Evolutionary conservation across 2,329 filamentous ascomycete species (phyloP).

Genomic region (Aspergillus sp.): DNA sequence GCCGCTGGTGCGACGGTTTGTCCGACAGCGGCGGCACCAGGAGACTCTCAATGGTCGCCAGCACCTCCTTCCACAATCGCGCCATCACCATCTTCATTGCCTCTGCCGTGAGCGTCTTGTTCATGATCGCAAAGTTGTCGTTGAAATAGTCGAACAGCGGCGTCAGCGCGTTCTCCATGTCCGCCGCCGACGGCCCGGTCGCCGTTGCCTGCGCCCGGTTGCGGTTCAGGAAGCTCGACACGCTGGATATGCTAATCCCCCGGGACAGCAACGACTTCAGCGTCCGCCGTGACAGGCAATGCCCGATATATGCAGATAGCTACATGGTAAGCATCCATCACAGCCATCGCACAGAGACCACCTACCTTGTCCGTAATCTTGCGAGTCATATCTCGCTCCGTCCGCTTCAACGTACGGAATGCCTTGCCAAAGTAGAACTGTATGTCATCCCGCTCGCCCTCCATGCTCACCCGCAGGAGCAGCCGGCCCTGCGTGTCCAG

Average conservation of each 20-base stretch:
- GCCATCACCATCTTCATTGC: constrained; percentile 99
- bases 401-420: constrained; percentile 88
- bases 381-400: constrained; percentile 94
- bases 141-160: constrained; percentile 91
- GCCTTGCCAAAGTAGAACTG: constrained; percentile 98
- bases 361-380: constrained; percentile 93
- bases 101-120: constrained; percentile 82
- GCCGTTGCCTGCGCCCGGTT: constrained; percentile 40
- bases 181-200: constrained; percentile 55
- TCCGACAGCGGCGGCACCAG: constrained; percentile 91
- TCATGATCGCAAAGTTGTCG: constrained; percentile 98
- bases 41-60: constrained; percentile 80
- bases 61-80: constrained; percentile 91
- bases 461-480: constrained; percentile 90
- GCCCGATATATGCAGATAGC: constrained; percentile 87
- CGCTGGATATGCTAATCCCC: constrained; percentile 61
- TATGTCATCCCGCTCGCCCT: constrained; percentile 95
- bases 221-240: constrained; percentile 58
- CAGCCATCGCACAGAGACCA: neutral
- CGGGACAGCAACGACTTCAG: constrained; percentile 64
- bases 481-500: constrained; percentile 89
- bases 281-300: constrained; percentile 74
- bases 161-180: constrained; percentile 71
- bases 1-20: constrained; percentile 78
- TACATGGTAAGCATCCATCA: no score